A percentile compares a stretch with the other conserved stretches of the same genome.
Evolutionary conservation across 225 moss, liverwort and hornwort genomes (phyloP).

Genomic region (Anthoceros angustus): DNA sequence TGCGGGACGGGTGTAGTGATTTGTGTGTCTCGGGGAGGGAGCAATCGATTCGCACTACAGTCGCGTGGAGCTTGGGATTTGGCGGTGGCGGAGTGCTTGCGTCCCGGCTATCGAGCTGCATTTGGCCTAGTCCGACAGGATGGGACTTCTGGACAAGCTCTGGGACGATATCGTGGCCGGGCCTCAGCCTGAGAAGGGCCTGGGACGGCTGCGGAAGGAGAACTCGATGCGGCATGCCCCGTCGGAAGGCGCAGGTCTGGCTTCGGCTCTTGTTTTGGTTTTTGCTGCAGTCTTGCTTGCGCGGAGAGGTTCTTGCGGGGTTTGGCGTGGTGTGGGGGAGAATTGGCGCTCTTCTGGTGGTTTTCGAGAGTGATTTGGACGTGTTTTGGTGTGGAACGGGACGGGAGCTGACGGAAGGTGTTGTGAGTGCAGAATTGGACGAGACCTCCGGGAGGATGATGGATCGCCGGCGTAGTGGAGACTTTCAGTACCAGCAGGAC

Average conservation of each 20-base stretch:
- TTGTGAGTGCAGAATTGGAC: slow-evolving; percentile 17
- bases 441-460: slow-evolving; percentile 31
- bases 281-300: not conserved
- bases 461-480: slow-evolving; percentile 46
- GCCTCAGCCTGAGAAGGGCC: slow-evolving; percentile 46
- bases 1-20: not conserved
- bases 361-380: not conserved
- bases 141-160: slow-evolving; percentile 43
- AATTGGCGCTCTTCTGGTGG: not conserved
- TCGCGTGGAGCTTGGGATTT: no score
- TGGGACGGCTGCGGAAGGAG: slow-evolving; percentile 47
- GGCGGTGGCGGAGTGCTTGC: not conserved
- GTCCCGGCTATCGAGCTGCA: not conserved
- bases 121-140: not conserved
- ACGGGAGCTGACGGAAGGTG: not conserved
- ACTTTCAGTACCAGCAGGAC: slow-evolving; percentile 22
- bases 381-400: not conserved
- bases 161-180: slow-evolving; percentile 61
- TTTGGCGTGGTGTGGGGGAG: not conserved
- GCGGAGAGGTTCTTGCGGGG: not conserved
- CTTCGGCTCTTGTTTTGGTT: not conserved
- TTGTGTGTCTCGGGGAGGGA: not conserved
- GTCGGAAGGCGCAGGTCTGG: not conserved
- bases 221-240: slow-evolving; percentile 22
- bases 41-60: not conserved